phyloP scores from a whole-genome alignment of 1,284 basidiomycete genomes.

The Pterulicium gracile region DNA sequence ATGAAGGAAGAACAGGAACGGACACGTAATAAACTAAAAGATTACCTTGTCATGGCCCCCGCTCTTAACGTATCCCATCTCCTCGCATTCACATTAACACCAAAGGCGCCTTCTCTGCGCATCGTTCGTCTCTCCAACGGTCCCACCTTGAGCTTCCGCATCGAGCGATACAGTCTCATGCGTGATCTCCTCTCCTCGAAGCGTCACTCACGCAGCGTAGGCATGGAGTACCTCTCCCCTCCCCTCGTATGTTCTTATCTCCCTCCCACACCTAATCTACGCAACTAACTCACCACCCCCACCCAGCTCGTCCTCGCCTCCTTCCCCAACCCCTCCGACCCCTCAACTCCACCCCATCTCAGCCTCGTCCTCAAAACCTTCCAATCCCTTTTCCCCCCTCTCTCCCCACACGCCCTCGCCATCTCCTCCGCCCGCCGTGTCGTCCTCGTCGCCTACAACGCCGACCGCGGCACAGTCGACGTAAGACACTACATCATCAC shows the following conservation, averaged over 20 bases:
- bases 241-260: slow-evolving; percentile 54
- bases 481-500: slow-evolving; percentile 94
- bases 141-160: slow-evolving; percentile 88
- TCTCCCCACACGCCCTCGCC: slow-evolving; percentile 69
- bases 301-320: slow-evolving; percentile 64
- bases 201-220: slow-evolving; percentile 61
- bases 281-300: slow-evolving; percentile 6
- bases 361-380: slow-evolving; percentile 77
- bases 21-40: slow-evolving; percentile 86
- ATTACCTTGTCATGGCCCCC: slow-evolving; percentile 90
- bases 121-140: slow-evolving; percentile 87
- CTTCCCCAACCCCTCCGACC: slow-evolving; percentile 60
- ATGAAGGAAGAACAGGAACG: slow-evolving; percentile 56
- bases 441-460: slow-evolving; percentile 88
- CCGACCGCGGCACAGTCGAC: slow-evolving; percentile 80
- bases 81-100: slow-evolving; percentile 84
- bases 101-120: slow-evolving; percentile 77
- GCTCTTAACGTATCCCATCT: slow-evolving; percentile 90
- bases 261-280: neutral
- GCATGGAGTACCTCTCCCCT: slow-evolving; percentile 78
- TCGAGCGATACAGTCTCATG: slow-evolving; percentile 87
- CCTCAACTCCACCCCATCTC: slow-evolving; percentile 54
- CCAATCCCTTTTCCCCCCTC: slow-evolving; percentile 81
- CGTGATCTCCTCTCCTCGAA: slow-evolving; percentile 72
- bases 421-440: slow-evolving; percentile 84